These are phyloP conservation scores for Xylaria hypoxylon DNA, from an alignment of 2,329 filamentous ascomycete species.

Conservation along the genomic window DNA sequence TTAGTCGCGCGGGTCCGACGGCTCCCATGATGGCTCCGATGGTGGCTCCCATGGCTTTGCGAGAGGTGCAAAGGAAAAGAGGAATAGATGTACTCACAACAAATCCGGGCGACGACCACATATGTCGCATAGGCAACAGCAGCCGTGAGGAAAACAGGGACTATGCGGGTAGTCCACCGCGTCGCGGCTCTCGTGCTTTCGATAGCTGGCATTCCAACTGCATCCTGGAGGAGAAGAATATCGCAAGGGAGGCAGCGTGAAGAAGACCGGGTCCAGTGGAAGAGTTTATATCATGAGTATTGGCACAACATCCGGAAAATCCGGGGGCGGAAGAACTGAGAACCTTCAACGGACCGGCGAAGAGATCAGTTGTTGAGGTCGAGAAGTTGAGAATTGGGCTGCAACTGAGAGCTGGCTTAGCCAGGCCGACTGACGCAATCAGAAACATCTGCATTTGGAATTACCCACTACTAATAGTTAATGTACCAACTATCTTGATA, in stretches of 20 bases:
- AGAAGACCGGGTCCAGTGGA: conserved; percentile 3
- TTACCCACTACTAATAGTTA: neutral
- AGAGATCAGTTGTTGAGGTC: conserved; percentile 12
- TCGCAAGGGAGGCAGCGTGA: conserved; percentile 1
- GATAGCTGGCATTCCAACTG: conserved; percentile 48
- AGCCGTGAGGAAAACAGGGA: conserved; percentile 76
- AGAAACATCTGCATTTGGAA: conserved; percentile 3
- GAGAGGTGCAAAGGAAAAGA: neutral
- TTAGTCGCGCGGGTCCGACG: conserved; percentile 19
- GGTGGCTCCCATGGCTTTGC: neutral
- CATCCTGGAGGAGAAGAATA: conserved; percentile 34
- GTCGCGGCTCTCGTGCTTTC: conserved; percentile 60
- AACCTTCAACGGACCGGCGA: conserved; percentile 8
- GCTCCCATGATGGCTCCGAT: neutral
- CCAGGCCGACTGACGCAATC: conserved; percentile 15
- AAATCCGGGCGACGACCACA: conserved; percentile 74
- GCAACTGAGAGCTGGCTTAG: conserved; percentile 32
- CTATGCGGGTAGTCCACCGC: conserved; percentile 70
- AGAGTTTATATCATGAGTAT: conserved; percentile 3
- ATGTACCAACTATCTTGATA: too few relatives aligned
- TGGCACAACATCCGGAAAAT: conserved; percentile 8
- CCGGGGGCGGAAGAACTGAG: neutral
- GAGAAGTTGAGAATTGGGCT: conserved; percentile 31
- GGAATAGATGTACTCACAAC: conserved; percentile 64
- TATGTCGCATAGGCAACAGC: conserved; percentile 78